phyloP scores from a whole-genome alignment of 352 stramenopile species.

The Phytopythium ostracodes region DNA sequence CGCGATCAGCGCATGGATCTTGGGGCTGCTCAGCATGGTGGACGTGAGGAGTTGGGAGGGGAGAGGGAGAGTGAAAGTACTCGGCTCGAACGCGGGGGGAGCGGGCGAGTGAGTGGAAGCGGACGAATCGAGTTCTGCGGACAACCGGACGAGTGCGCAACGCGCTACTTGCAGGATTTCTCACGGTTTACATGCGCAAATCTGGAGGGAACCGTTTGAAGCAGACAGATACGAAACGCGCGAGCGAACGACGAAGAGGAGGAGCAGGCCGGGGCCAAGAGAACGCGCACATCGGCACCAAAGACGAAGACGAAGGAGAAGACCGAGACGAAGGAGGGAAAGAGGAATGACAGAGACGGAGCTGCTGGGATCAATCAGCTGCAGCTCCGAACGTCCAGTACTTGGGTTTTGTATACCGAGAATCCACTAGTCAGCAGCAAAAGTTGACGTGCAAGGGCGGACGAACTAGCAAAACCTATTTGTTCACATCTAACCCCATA shows the following conservation, averaged over 20 bases:
- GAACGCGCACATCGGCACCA: background rate
- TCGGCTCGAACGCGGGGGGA: background rate
- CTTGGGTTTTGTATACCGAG: background rate
- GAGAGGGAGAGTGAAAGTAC: conserved; percentile 1
- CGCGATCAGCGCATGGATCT: conserved; percentile 1
- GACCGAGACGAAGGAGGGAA: background rate
- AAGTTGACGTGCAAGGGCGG: background rate
- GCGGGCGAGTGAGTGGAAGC: conserved; percentile 6
- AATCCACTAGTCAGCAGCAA: background rate
- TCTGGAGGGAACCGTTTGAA: conserved; percentile 1
- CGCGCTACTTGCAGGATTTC: background rate
- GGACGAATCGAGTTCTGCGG: conserved; percentile 4
- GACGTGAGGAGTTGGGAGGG: background rate
- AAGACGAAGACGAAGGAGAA: background rate
- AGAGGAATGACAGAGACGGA: background rate
- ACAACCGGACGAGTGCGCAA: conserved; percentile 1
- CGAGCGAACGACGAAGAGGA: background rate
- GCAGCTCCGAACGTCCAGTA: background rate
- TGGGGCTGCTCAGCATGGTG: conserved; percentile 7
- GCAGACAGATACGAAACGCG: background rate
- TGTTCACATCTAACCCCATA: background rate
- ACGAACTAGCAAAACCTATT: background rate
- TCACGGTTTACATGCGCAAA: background rate
- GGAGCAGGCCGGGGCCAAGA: background rate
- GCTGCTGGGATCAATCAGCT: background rate